Conservation (phyloP, 306 rosid genomes). For the Dalbergia cultrata region DNA sequence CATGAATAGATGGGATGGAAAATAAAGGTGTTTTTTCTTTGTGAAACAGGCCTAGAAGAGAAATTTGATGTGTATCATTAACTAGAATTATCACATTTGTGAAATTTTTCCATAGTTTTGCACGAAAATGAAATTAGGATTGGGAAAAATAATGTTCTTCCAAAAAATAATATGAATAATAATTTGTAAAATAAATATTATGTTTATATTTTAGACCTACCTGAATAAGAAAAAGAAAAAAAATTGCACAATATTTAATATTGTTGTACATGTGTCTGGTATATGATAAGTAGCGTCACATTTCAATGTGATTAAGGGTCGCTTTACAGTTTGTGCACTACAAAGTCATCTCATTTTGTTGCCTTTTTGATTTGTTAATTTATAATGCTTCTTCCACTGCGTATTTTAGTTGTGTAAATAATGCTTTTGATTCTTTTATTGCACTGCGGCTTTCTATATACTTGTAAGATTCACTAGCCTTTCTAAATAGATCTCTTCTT, state of each 20-base stretch:
- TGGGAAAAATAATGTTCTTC: too few relatives aligned
- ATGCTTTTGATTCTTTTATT: conserved; percentile 42
- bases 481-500: too few relatives aligned
- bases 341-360: conserved; percentile 18
- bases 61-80: too few relatives aligned
- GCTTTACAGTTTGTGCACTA: background rate
- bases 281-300: background rate
- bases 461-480: conserved; percentile 89
- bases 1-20: conserved; percentile 11
- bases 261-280: too few relatives aligned
- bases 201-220: too few relatives aligned
- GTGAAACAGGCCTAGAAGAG: background rate
- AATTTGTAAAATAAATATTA: too few relatives aligned
- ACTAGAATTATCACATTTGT: too few relatives aligned
- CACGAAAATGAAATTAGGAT: too few relatives aligned
- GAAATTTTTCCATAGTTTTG: too few relatives aligned
- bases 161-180: too few relatives aligned
- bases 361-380: conserved; percentile 15
- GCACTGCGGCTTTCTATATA: conserved; percentile 97
- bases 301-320: conserved; percentile 31
- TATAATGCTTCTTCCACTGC: conserved; percentile 14
- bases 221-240: too few relatives aligned
- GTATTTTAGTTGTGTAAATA: conserved; percentile 6
- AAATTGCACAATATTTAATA: too few relatives aligned
- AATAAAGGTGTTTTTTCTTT: background rate